Conservation (phyloP, 2,329 filamentous ascomycete genomes). For the Sporothrix pseudoabietina region DNA sequence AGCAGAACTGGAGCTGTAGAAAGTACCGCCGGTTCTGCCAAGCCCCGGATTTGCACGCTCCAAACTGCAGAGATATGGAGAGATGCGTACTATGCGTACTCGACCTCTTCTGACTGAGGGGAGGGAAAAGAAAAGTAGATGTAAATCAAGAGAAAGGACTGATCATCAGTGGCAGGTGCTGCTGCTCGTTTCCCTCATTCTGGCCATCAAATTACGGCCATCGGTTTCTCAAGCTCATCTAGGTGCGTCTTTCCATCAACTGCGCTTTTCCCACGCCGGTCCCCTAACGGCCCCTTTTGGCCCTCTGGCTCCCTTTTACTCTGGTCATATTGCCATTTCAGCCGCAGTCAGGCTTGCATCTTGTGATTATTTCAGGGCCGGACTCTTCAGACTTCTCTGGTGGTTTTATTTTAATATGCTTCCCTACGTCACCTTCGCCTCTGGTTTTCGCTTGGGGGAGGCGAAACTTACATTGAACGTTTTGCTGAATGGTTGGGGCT, state of each 20-base stretch:
- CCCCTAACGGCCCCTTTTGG: neutral
- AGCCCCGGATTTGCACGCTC: neutral
- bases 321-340: conserved; percentile 13
- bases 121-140: neutral
- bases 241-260: neutral
- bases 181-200: neutral
- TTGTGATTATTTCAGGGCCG: neutral
- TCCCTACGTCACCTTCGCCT: neutral
- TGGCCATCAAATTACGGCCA: neutral
- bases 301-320: neutral
- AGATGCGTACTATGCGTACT: neutral
- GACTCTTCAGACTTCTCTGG: neutral
- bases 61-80: neutral
- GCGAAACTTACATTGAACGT: neutral
- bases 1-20: neutral
- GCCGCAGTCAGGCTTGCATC: neutral
- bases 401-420: neutral
- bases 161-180: neutral
- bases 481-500: neutral
- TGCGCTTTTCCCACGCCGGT: neutral
- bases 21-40: neutral
- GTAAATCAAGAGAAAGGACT: neutral
- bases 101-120: neutral
- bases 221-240: neutral
- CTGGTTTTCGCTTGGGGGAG: neutral